Base-by-base conservation (phyloP, 1,139 yeast species). In the Taiozyma sp. region DNA sequence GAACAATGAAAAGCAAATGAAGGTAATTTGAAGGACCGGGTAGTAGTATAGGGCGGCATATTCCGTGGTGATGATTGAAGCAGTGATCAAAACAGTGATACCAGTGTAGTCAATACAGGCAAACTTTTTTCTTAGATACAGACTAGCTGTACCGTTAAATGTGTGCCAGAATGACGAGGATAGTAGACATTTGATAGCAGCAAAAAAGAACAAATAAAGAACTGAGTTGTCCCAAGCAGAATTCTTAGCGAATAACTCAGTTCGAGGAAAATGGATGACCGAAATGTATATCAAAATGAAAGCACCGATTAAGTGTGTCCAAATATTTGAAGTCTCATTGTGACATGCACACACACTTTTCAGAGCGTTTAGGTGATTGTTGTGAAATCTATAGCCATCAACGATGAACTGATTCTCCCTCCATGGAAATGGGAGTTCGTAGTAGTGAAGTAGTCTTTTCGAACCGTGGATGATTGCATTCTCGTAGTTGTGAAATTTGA, bases 81-180 rank as follows among this genome's bases (percentile, higher is more conserved):
- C 92, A 0, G 97, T 87, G 59, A 93, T 91, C 56, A 93, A 73
- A 13, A 91, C 79, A 0, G 97, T 90, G 59, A 93, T 93, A 1
- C 99, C 99, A 9, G 96, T 87, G 67, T 93, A 93, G 70, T 93
- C 99, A 46, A 92, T 84, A 69, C 99, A 93, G 0, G 97, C 97
- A 69, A 88, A 89, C 52, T 81, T 79, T 56, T 84, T 77, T 65
- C 96, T 78, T 52, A 83, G 70, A 28, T 76, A 70, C 47, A 86
- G 70, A 51, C 79, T 78, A 22, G 95, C 83, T 58, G 91, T 87
- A 56, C 91, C 85, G 53, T 87, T 82, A 68, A 90, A 92, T 2
- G 97, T 88, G 69, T 93, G 99, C 98, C 98, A 93, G 30, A 85
- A 73, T 4, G 86, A 81, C 0, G 97, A 89, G 49, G 93, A 85